phyloP scores from a whole-genome alignment of 139 green algal genomes.

The Coelastrella sp. region DNA sequence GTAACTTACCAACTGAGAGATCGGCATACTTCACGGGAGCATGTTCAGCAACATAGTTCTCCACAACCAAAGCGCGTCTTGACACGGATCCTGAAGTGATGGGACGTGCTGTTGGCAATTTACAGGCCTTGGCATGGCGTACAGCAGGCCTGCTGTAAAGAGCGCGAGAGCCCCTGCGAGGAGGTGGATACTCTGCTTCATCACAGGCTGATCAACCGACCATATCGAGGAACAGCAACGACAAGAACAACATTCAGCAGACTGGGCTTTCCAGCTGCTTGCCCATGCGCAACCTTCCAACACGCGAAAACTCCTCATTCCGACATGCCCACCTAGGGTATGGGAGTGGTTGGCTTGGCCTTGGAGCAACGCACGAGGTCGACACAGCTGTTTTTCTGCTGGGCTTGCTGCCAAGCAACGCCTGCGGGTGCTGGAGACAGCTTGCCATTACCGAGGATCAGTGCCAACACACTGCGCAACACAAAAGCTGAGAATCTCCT shows the following conservation, averaged over 20 bases:
- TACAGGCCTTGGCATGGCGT: background rate
- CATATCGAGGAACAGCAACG: no score
- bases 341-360: background rate
- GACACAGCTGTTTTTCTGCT: background rate
- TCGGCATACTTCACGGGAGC: constrained; percentile 39
- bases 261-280: no score
- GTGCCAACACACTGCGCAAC: background rate
- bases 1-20: constrained; percentile 35
- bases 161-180: background rate
- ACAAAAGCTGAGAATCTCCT: background rate
- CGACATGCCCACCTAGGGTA: background rate
- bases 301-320: background rate
- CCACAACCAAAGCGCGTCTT: constrained; percentile 15
- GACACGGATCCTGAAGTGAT: background rate
- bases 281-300: background rate
- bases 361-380: background rate
- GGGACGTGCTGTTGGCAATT: background rate
- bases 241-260: no score
- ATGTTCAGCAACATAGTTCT: constrained; percentile 48
- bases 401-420: background rate
- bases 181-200: no score
- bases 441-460: background rate
- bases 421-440: background rate
- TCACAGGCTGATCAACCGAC: no score
- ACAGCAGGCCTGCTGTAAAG: background rate